These are phyloP conservation scores for Microbotryum scabiosae DNA, from an alignment of 1,284 basidiomycete species.

Conservation along the genomic window DNA sequence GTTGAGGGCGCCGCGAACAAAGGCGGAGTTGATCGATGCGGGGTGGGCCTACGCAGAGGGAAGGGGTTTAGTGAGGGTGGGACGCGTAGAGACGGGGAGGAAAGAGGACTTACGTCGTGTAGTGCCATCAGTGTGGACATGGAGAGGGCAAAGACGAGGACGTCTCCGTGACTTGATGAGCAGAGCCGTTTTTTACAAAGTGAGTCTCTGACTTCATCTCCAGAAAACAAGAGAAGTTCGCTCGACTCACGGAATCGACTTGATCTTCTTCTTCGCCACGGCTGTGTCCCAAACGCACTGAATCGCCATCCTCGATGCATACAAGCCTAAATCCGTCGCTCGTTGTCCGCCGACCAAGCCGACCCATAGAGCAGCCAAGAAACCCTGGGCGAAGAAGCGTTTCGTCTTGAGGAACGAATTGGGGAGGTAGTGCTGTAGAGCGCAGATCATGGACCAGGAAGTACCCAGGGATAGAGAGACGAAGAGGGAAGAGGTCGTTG, in stretches of 20 bases:
- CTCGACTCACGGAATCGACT: background rate
- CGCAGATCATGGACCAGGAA: slow-evolving; percentile 7
- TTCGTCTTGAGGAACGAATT: background rate
- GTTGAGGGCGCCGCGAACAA: background rate
- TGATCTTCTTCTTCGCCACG: background rate
- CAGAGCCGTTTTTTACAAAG: background rate
- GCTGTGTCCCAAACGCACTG: slow-evolving; percentile 4
- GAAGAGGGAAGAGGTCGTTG: slow-evolving; percentile 4
- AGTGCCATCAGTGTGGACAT: slow-evolving; percentile 1
- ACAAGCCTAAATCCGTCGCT: background rate
- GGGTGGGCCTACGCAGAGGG: background rate
- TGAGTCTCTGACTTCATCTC: background rate
- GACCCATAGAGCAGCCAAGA: slow-evolving; percentile 10
- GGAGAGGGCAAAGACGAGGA: background rate
- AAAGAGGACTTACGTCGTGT: background rate
- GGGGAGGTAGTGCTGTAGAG: slow-evolving; percentile 6
- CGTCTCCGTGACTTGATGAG: slow-evolving; percentile 1
- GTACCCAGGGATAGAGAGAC: slow-evolving; percentile 5
- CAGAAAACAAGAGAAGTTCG: no score
- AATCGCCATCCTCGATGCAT: background rate
- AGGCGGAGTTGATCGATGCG: background rate
- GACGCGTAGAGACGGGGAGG: background rate
- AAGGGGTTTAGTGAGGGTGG: background rate
- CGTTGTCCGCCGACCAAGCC: background rate
- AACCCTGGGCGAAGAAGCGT: slow-evolving; percentile 5